These are phyloP conservation scores for Diplotaxis tenuifolia DNA, from an alignment of 345 rosid species.

Conservation along the genomic window DNA sequence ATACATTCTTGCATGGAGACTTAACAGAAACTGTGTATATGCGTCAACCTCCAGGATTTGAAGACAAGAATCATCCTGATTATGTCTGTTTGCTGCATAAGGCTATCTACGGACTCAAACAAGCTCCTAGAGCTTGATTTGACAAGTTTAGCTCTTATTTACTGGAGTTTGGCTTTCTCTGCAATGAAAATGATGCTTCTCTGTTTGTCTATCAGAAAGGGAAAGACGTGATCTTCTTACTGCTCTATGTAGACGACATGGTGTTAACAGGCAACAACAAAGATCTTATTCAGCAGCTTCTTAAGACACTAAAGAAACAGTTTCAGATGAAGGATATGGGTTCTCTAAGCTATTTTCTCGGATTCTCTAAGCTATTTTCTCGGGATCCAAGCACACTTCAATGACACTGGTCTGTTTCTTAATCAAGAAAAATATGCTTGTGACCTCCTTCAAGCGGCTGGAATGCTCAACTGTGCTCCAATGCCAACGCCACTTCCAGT, in stretches of 20 bases:
- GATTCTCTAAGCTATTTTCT: neutral
- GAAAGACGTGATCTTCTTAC: too few species aligned
- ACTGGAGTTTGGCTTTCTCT: rapidly evolving
- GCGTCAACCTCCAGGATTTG: neutral
- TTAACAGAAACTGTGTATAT: neutral
- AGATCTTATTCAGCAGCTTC: neutral
- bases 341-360: neutral
- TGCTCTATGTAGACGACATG: too few species aligned
- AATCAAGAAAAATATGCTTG: neutral
- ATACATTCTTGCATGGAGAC: neutral
- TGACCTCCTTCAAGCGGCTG: too few species aligned
- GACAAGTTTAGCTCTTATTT: neutral
- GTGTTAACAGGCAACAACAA: neutral
- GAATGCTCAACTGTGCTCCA: too few species aligned
- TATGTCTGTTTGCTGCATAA: too few species aligned
- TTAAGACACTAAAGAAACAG: neutral
- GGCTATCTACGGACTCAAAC: neutral
- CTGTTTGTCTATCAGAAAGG: neutral
- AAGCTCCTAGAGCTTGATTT: neutral
- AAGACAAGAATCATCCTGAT: neutral
- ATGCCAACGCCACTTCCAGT: too few species aligned
- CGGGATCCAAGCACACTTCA: neutral
- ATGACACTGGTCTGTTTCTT: neutral
- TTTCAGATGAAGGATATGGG: too few species aligned
- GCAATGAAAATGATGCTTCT: neutral